These are phyloP conservation scores for Pelargonium fulgidum DNA, from an alignment of 441 rosid species.

Conservation along the genomic window DNA sequence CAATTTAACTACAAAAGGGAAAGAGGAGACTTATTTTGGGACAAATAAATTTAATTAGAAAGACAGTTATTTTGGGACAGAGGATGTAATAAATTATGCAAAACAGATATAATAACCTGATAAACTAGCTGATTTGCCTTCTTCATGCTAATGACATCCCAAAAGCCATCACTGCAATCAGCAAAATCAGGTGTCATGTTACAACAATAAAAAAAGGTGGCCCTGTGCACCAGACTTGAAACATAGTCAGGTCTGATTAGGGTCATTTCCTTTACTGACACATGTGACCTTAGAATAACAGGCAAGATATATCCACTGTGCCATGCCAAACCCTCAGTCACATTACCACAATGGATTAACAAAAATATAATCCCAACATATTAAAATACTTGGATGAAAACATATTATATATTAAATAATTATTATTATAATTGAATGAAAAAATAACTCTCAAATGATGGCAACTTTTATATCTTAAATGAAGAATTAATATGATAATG, in stretches of 20 bases:
- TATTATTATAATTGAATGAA: too few relatives aligned
- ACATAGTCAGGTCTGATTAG: too few relatives aligned
- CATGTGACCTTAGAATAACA: too few relatives aligned
- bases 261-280: too few relatives aligned
- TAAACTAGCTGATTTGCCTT: slow-evolving; percentile 68
- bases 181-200: slow-evolving; percentile 6
- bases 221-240: too few relatives aligned
- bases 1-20: too few relatives aligned
- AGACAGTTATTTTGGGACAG: too few relatives aligned
- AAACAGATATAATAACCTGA: slow-evolving; percentile 41
- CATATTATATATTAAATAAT: background rate
- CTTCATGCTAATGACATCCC: slow-evolving; percentile 78
- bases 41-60: too few relatives aligned
- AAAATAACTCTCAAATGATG: background rate
- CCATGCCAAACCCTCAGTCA: background rate
- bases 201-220: background rate
- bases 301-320: too few relatives aligned
- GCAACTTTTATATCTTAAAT: background rate
- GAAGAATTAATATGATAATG: background rate
- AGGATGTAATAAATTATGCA: background rate
- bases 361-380: too few relatives aligned
- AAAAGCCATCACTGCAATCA: slow-evolving; percentile 75
- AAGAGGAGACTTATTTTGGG: too few relatives aligned
- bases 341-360: slow-evolving; percentile 9
- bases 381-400: background rate